phyloP scores from a whole-genome alignment of 2,329 filamentous ascomycete species.

The Exophiala bonariae region DNA sequence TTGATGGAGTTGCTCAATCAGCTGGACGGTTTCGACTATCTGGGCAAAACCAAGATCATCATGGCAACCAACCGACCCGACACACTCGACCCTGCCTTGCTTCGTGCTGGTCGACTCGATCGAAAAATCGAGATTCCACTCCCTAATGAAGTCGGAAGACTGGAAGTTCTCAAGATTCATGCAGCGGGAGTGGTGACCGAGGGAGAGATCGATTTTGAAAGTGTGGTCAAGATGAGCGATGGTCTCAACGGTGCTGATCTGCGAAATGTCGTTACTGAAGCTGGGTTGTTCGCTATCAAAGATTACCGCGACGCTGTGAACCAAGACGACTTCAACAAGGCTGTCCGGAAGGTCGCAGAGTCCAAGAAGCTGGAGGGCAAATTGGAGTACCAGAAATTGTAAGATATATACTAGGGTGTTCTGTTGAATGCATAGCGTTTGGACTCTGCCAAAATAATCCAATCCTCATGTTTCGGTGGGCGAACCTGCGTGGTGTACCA shows the following conservation, averaged over 20 bases:
- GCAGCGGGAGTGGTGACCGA: slow-evolving; percentile 81
- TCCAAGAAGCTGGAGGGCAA: slow-evolving; percentile 98
- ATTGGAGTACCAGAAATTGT: slow-evolving; percentile 95
- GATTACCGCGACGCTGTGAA: slow-evolving; percentile 94
- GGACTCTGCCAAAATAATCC: too few relatives aligned
- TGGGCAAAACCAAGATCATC: slow-evolving; percentile 99
- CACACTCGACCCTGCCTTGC: slow-evolving; percentile 87
- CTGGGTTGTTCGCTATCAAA: slow-evolving; percentile 96
- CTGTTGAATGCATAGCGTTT: slow-evolving; percentile 12
- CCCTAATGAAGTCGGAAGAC: slow-evolving; percentile 90
- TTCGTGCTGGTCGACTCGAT: slow-evolving; percentile 90
- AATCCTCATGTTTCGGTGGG: background rate
- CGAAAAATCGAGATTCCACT: slow-evolving; percentile 97
- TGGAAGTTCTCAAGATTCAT: slow-evolving; percentile 99
- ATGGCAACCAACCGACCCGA: slow-evolving; percentile 99
- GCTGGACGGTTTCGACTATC: slow-evolving; percentile 97
- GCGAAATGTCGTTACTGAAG: slow-evolving; percentile 96
- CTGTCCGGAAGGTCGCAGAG: slow-evolving; percentile 94
- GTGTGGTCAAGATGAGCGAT: slow-evolving; percentile 99
- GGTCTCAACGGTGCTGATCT: slow-evolving; percentile 96
- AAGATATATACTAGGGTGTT: slow-evolving; percentile 33
- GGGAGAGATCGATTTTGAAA: slow-evolving; percentile 97
- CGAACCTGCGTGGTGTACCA: background rate
- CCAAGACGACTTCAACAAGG: slow-evolving; percentile 99
- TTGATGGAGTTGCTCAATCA: slow-evolving; percentile 99